Evolutionary conservation across 371 early-diverging fungal species (phyloP).

Genomic region (Mortierella sp.): DNA sequence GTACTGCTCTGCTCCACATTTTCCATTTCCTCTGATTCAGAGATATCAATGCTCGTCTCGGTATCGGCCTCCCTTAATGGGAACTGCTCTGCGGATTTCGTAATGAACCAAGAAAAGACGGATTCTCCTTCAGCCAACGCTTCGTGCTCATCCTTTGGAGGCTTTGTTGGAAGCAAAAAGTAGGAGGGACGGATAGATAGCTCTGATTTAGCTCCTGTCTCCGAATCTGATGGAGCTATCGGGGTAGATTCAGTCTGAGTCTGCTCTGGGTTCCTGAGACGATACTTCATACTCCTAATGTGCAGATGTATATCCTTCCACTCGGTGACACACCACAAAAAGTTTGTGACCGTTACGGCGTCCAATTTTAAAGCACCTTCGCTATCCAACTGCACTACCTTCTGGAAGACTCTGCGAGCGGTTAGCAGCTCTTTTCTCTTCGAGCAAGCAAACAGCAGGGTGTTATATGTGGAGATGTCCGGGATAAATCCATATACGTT

Average conservation of each 20-base stretch:
- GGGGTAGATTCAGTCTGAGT: constrained; percentile 14
- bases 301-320: constrained; percentile 59
- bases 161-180: constrained; percentile 53
- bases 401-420: constrained; percentile 72
- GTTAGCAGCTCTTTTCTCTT: constrained; percentile 70
- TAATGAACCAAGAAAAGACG: constrained; percentile 58
- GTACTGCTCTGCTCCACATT: neutral
- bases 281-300: constrained; percentile 36
- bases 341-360: constrained; percentile 70
- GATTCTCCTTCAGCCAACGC: constrained; percentile 61
- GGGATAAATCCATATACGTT: constrained; percentile 83
- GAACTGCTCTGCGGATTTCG: constrained; percentile 33
- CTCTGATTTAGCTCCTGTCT: constrained; percentile 6
- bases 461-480: constrained; percentile 83
- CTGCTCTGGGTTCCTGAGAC: constrained; percentile 4
- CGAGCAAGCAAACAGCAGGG: constrained; percentile 83
- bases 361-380: constrained; percentile 64
- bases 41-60: neutral
- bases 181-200: constrained; percentile 39
- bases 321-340: constrained; percentile 76
- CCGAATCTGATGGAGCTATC: neutral
- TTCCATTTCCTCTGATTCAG: constrained; percentile 5
- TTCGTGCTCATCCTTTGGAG: constrained; percentile 56
- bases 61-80: neutral
- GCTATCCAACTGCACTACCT: constrained; percentile 64